phyloP scores from a whole-genome alignment of 148 eudicot genomes.

The Chenopodium formosanum region DNA sequence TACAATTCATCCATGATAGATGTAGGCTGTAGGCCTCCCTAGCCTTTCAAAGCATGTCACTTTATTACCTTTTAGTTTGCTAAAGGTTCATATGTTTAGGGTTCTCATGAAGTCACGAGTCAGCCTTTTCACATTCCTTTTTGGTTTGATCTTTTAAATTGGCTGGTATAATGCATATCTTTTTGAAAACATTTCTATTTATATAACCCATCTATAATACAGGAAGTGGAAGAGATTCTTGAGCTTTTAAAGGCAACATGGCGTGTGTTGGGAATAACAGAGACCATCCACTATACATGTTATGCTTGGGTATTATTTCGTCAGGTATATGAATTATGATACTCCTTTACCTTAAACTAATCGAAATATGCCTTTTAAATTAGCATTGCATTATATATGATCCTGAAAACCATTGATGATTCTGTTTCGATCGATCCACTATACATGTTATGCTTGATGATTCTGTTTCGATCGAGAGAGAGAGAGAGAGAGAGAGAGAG shows the following conservation, averaged over 20 bases:
- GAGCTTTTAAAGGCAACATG: conserved; percentile 98
- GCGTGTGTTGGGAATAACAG: conserved; percentile 91
- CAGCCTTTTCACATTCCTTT: neutral
- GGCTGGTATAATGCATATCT: neutral
- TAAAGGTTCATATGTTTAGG: neutral
- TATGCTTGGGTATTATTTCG: conserved; percentile 96
- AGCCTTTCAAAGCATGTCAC: neutral
- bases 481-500: too few species aligned
- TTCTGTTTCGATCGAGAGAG: too few species aligned
- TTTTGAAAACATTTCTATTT: neutral
- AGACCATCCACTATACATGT: conserved; percentile 89
- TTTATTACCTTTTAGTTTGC: neutral
- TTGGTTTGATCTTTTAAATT: conserved; percentile 3
- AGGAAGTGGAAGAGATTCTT: conserved; percentile 96
- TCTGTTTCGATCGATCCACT: neutral
- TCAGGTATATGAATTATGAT: conserved; percentile 59
- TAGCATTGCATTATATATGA: neutral
- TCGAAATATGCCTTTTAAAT: neutral
- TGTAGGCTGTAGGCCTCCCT: neutral
- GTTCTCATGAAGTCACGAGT: neutral
- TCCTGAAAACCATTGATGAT: neutral
- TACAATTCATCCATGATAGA: neutral
- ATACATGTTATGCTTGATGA: too few species aligned
- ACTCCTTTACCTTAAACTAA: neutral
- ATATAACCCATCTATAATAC: conserved; percentile 20